Evolutionary conservation across 768 basidiomycete genomes (phyloP).

Genomic region (Trametopsis cervina): DNA sequence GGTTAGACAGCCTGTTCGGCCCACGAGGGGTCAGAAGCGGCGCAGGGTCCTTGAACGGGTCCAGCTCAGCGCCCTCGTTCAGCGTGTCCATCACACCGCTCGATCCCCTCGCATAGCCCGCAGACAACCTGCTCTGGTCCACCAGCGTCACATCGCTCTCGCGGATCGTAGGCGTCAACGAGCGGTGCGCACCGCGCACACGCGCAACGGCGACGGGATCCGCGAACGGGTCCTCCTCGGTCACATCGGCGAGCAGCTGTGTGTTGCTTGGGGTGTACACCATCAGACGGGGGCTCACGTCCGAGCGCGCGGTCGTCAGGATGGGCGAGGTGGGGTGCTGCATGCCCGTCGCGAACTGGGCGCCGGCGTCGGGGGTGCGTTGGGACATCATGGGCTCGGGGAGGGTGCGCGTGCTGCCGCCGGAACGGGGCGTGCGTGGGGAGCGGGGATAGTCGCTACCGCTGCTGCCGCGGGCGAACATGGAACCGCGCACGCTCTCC

Average conservation of each 20-base stretch:
- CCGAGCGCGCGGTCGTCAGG: neutral
- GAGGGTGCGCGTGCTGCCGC: neutral
- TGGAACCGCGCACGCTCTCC: conserved; percentile 4
- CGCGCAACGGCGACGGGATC: conserved; percentile 11
- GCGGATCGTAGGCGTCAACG: conserved; percentile 8
- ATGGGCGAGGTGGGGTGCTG: neutral
- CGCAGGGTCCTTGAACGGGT: conserved; percentile 5
- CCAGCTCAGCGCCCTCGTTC: neutral
- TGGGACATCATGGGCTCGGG: neutral
- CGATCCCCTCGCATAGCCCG: neutral
- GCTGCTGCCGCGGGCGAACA: neutral
- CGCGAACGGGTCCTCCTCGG: conserved; percentile 11
- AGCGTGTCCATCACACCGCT: neutral
- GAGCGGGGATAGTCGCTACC: neutral
- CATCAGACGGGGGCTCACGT: conserved; percentile 9
- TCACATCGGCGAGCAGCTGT: neutral
- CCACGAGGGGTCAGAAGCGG: conserved; percentile 1
- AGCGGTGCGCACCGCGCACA: neutral
- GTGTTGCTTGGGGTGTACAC: conserved; percentile 3
- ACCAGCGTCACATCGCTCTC: conserved; percentile 2
- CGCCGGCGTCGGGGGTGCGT: neutral
- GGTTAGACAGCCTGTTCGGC: conserved; percentile 10
- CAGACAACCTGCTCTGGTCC: neutral
- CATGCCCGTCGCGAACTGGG: neutral
- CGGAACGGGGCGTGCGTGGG: neutral